A percentile compares a stretch with the other conserved stretches of the same genome.
These are phyloP conservation scores for Rhizoclosmatium globosum DNA, from an alignment of 192 early-diverging fungal species.

Conservation along the genomic window DNA sequence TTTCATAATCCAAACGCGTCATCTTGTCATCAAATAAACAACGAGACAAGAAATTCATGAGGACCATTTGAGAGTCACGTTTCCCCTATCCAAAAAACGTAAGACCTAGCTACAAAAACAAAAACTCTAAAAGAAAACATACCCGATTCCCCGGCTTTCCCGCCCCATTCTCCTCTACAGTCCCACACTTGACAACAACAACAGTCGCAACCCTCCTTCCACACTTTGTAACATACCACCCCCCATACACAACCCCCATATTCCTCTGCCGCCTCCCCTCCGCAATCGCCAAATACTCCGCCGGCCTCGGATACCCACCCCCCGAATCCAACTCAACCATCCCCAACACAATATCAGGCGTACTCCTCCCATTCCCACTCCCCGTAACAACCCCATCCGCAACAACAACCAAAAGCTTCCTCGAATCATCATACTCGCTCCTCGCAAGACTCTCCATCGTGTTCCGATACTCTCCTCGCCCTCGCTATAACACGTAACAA, in stretches of 20 bases:
- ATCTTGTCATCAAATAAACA: constrained; percentile 85
- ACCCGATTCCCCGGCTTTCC: constrained; percentile 51
- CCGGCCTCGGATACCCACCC: constrained; percentile 34
- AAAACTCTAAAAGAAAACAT: neutral
- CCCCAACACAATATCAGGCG: constrained; percentile 83
- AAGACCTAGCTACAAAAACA: neutral
- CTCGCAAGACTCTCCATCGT: constrained; percentile 89
- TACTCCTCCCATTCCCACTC: constrained; percentile 78
- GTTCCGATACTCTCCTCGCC: constrained; percentile 61
- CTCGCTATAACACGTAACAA: constrained; percentile 97
- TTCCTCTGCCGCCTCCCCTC: constrained; percentile 89
- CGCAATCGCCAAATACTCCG: constrained; percentile 80
- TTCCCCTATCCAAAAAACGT: constrained; percentile 66
- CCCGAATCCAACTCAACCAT: constrained; percentile 62
- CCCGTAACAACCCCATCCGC: constrained; percentile 93
- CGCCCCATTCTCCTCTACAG: constrained; percentile 42
- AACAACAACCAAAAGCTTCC: constrained; percentile 90
- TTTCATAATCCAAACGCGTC: constrained; percentile 87
- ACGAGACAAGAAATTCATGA: constrained; percentile 93
- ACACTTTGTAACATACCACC: constrained; percentile 19
- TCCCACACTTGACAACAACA: constrained; percentile 58
- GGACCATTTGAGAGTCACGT: constrained; percentile 93
- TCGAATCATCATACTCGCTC: constrained; percentile 83
- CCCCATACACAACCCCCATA: constrained; percentile 74
- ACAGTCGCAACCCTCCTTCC: constrained; percentile 50